Percentiles rank a stretch among this genome's conserved stretches.
Evolutionary conservation across 2,329 filamentous ascomycete species (phyloP).

Genomic region (Chalaropsis thielavioides): DNA sequence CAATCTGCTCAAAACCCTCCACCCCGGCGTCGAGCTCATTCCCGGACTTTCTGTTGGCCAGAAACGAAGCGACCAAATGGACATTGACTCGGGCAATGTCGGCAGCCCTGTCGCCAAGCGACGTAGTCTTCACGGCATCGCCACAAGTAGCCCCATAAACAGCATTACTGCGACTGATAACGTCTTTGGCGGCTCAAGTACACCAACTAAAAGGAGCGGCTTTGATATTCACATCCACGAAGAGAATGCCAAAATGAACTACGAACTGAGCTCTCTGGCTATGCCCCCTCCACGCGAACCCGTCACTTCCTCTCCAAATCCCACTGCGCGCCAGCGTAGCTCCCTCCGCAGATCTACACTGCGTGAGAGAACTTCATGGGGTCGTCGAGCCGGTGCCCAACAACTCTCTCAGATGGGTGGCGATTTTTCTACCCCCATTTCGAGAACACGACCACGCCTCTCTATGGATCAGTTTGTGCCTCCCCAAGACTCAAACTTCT

Average conservation of each 20-base stretch:
- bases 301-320: slow-evolving; percentile 29
- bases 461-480: slow-evolving; percentile 68
- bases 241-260: slow-evolving; percentile 30
- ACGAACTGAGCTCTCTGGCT: slow-evolving; percentile 34
- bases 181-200: slow-evolving; percentile 44
- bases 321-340: slow-evolving; percentile 53
- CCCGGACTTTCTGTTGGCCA: slow-evolving; percentile 15
- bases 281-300: slow-evolving; percentile 28
- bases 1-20: slow-evolving; percentile 1
- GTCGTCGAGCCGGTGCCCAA: slow-evolving; percentile 42
- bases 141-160: slow-evolving; percentile 23
- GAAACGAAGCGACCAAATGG: slow-evolving; percentile 87
- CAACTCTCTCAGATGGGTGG: slow-evolving; percentile 32
- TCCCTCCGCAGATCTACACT: slow-evolving; percentile 76
- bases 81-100: slow-evolving; percentile 60
- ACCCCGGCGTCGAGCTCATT: slow-evolving; percentile 13
- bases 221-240: slow-evolving; percentile 29
- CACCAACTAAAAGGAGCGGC: slow-evolving; percentile 6
- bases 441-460: slow-evolving; percentile 53
- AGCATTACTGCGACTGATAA: slow-evolving; percentile 41
- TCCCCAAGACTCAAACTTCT: slow-evolving; percentile 38
- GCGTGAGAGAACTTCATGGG: slow-evolving; percentile 52
- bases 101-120: slow-evolving; percentile 85
- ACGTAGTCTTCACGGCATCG: slow-evolving; percentile 66
- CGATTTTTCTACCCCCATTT: slow-evolving; percentile 38